Evolutionary conservation across 495 filamentous ascomycete species (phyloP).

Genomic region (Talaromyces trachyspermus): DNA sequence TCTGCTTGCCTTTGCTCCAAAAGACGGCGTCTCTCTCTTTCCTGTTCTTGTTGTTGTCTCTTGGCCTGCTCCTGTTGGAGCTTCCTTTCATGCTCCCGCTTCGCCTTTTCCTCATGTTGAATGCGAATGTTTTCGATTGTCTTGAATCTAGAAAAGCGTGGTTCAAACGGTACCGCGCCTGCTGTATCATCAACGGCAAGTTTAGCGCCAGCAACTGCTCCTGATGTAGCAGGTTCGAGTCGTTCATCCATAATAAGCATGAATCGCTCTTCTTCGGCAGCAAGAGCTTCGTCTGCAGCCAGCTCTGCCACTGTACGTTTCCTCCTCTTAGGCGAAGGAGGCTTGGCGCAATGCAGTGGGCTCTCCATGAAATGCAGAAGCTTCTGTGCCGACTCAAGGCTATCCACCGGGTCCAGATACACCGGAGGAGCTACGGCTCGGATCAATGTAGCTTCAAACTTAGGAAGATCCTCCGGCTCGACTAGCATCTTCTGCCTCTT

Average conservation of each 20-base stretch:
- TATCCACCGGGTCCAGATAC: conserved; percentile 65
- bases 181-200: conserved; percentile 67
- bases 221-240: conserved; percentile 50
- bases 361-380: conserved; percentile 64
- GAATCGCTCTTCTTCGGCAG: conserved; percentile 79
- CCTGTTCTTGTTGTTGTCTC: conserved; percentile 41
- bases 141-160: conserved; percentile 86
- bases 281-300: conserved; percentile 85
- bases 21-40: conserved; percentile 33
- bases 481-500: conserved; percentile 76
- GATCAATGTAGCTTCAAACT: conserved; percentile 65
- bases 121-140: conserved; percentile 75
- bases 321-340: conserved; percentile 77
- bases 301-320: conserved; percentile 93
- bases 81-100: conserved; percentile 58
- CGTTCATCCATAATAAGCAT: conserved; percentile 93
- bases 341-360: conserved; percentile 64
- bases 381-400: conserved; percentile 55
- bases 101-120: conserved; percentile 62
- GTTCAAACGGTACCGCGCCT: conserved; percentile 64
- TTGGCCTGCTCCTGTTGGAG: conserved; percentile 45
- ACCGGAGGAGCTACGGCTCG: conserved; percentile 65
- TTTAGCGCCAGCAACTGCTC: conserved; percentile 49
- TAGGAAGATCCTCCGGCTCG: conserved; percentile 60
- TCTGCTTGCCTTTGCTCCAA: conserved; percentile 41